Conservation (phyloP, 2,329 filamentous ascomycete species). For the Cladophialophora exuberans region DNA sequence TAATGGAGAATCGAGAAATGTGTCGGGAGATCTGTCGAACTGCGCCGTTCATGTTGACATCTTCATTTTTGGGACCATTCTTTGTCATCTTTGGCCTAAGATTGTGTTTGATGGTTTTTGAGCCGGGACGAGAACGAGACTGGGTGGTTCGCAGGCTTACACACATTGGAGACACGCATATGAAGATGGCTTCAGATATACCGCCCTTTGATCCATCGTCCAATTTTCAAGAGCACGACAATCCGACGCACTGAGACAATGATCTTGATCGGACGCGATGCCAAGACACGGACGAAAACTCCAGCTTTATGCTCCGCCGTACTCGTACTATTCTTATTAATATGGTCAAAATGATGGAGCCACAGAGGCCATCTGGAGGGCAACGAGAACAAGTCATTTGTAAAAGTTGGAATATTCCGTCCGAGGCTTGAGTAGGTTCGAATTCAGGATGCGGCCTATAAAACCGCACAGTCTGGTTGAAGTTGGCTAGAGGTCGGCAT, state of each 20-base stretch:
- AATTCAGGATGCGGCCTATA: not conserved
- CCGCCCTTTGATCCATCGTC: conserved; percentile 1
- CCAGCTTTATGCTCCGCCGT: conserved; percentile 11
- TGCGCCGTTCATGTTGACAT: conserved; percentile 31
- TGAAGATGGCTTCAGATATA: conserved; percentile 34
- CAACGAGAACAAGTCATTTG: too few relatives aligned
- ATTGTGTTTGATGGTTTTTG: conserved; percentile 29
- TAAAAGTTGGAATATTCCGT: too few relatives aligned
- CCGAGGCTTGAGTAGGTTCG: too few relatives aligned
- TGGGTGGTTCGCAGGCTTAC: conserved; percentile 31
- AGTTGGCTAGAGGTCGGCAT: too few relatives aligned
- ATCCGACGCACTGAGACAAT: not conserved
- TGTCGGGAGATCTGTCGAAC: conserved; percentile 31
- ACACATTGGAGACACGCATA: conserved; percentile 31
- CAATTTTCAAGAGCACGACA: not conserved
- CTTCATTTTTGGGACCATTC: conserved; percentile 34
- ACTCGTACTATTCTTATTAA: conserved; percentile 6
- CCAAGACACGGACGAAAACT: conserved; percentile 20
- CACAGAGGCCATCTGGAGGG: not conserved
- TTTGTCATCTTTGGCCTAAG: conserved; percentile 33
- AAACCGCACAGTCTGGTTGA: too few relatives aligned
- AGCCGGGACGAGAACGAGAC: conserved; percentile 25
- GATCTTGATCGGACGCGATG: not conserved
- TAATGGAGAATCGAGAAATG: conserved; percentile 31
- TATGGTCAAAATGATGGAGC: not conserved